Evolutionary conservation across 179 eudicot genomes (phyloP), one percentile per base, ranked within the genome.

Genomic region (Gypsophila paniculata): DNA sequence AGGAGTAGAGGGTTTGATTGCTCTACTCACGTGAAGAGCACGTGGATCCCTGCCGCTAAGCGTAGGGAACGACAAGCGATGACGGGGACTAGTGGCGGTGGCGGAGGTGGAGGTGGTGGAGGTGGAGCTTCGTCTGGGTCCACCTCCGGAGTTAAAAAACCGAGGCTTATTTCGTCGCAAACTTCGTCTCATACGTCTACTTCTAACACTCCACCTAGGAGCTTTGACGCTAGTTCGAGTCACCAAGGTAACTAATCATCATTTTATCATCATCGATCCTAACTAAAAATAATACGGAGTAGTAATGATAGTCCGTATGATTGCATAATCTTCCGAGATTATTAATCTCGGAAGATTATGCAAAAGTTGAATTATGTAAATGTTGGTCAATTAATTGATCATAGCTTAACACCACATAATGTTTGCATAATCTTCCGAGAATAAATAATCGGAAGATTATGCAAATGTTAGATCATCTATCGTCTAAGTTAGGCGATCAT

Each of bases 121-220:
- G 68, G 51, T 38, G 68, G 68, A 10, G 57, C 84, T 6, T 90
- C 96, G 0, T 91, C 96, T 0, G 96, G 91, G 0, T 91, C 97
- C 9, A 87, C 89, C 0, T 89, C 97, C 6, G 90, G 95, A 12
- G 75, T 87, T 11, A 90, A 93, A 69, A 93, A 93, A 52, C 95
- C 98, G 3, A 65, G 90, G 6, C 89, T 93, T 19, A 66, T 89
- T 18, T 80, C 84, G 0, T 89, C 96, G 0, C 94, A 86, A 38
- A 85, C 95, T 0, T 83, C 89, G 15, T 93, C 98, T 0, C 89
- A 90, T 19, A 87, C 94, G 34, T 93, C 98, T 0, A 86, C 88
- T 61, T 93, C 96, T 1, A 90, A 88, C 34, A 92, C 94, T 44
- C 93, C 98, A 7, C 96, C 93, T 29, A 52, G 92, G 26, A 90